Percentiles rank a stretch among this genome's conserved stretches.
phyloP scores from a whole-genome alignment of 2,329 filamentous ascomycete genomes.

The Calcarisporium arbuscula region DNA sequence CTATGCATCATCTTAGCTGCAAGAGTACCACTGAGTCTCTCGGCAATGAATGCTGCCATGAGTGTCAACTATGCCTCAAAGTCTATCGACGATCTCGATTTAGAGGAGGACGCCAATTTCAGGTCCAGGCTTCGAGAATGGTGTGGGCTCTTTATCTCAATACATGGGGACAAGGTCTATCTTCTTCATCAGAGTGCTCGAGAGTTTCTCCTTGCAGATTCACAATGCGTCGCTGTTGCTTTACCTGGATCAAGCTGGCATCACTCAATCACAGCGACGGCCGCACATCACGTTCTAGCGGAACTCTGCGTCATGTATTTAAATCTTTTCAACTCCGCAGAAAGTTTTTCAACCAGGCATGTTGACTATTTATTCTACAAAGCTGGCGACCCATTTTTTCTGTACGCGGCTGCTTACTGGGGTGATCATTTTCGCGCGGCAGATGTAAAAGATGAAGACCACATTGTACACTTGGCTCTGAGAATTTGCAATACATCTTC shows the following conservation, averaged over 20 bases:
- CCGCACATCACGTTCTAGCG: constrained; percentile 15
- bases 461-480: constrained; percentile 6
- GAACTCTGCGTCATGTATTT: constrained; percentile 14
- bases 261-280: constrained; percentile 10
- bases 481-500: constrained; percentile 12
- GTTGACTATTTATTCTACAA: too few species aligned
- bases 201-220: constrained; percentile 19
- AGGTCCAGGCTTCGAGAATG: constrained; percentile 10
- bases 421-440: constrained; percentile 13
- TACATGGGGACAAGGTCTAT: constrained; percentile 18
- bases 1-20: too few species aligned
- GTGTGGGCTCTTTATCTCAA: constrained; percentile 21
- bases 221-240: constrained; percentile 1
- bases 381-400: constrained; percentile 10
- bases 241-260: constrained; percentile 10
- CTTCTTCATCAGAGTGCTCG: constrained; percentile 23
- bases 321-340: constrained; percentile 6
- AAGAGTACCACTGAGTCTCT: too few species aligned
- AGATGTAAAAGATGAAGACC: constrained; percentile 4
- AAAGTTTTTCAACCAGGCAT: not conserved
- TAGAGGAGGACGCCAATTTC: constrained; percentile 9
- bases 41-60: too few species aligned
- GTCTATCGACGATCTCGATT: not conserved
- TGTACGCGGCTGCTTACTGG: constrained; percentile 18
- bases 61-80: not conserved